These are phyloP conservation scores for Fremontodendron californicum DNA, from an alignment of 345 rosid species.

Conservation along the genomic window DNA sequence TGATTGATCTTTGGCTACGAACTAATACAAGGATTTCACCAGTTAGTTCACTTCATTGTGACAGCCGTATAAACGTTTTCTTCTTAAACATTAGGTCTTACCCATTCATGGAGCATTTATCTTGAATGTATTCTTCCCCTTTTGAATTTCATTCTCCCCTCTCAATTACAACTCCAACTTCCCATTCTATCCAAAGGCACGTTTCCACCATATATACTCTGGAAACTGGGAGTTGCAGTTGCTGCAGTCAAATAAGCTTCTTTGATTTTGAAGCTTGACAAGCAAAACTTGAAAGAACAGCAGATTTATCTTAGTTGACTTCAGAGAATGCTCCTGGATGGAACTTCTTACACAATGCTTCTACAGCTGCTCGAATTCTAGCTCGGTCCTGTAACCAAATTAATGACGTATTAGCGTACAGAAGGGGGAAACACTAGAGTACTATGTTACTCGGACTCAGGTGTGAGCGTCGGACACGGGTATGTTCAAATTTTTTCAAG, in stretches of 20 bases:
- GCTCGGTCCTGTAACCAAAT: conserved; percentile 46
- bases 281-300: background rate
- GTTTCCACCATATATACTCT: too few relatives aligned
- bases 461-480: too few relatives aligned
- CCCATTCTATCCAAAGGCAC: background rate
- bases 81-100: background rate
- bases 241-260: conserved; percentile 1
- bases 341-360: conserved; percentile 55
- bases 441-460: too few relatives aligned
- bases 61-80: background rate
- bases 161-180: background rate
- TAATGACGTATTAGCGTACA: background rate
- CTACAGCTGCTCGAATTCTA: conserved; percentile 49
- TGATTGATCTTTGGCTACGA: too few relatives aligned
- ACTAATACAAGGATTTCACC: too few relatives aligned
- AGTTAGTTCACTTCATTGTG: background rate
- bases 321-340: conserved; percentile 43
- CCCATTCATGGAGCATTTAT: background rate
- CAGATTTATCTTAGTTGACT: conserved; percentile 18
- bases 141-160: background rate
- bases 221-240: background rate
- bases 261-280: conserved; percentile 8
- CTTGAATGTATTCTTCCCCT: background rate
- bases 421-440: background rate
- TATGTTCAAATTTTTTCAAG: too few relatives aligned